These are phyloP conservation scores for Fraxinus floribunda DNA, from an alignment of 305 asterid species.

Conservation along the genomic window DNA sequence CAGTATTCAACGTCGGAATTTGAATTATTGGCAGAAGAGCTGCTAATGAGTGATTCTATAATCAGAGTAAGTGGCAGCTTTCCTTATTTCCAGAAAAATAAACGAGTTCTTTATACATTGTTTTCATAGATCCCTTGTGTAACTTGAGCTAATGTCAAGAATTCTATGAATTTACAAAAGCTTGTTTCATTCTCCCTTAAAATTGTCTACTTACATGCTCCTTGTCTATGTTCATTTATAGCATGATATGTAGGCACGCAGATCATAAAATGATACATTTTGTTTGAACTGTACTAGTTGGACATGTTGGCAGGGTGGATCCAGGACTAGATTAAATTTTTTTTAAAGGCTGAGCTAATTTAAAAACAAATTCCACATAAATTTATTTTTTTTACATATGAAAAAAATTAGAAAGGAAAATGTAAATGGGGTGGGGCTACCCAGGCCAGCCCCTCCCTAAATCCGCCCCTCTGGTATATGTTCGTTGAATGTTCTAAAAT, in stretches of 20 bases:
- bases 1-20: constrained; percentile 90
- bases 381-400: background rate
- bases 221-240: background rate
- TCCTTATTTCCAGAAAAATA: background rate
- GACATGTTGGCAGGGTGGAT: background rate
- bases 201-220: background rate
- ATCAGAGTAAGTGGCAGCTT: constrained; percentile 57
- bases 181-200: background rate
- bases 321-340: background rate
- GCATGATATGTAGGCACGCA: background rate
- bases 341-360: background rate
- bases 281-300: background rate
- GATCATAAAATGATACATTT: background rate
- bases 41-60: constrained; percentile 90
- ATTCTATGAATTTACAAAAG: background rate
- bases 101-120: constrained; percentile 11
- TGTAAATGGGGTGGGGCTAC: background rate
- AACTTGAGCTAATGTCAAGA: background rate
- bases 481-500: background rate
- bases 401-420: background rate
- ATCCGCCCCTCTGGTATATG: background rate
- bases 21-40: constrained; percentile 95
- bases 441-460: background rate
- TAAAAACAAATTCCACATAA: background rate
- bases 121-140: background rate